Evolutionary conservation across 2,329 filamentous ascomycete genomes (phyloP), one percentile per base, ranked within the genome.

Genomic region (Colletotrichum camelliae): DNA sequence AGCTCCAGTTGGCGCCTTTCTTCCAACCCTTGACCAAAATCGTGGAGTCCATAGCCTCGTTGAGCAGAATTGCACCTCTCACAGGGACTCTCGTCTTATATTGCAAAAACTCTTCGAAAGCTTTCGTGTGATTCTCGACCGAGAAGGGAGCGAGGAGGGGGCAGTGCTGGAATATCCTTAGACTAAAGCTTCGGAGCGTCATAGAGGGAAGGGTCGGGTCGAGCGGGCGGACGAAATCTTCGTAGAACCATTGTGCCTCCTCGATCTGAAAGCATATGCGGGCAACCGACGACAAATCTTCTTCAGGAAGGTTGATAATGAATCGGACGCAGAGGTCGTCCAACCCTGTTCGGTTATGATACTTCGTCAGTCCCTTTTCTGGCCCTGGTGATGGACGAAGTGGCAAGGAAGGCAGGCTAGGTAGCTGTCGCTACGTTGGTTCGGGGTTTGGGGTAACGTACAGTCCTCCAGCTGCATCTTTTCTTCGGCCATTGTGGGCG

Each of bases 161-260:
- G 80, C 96, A 98, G 83, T 98, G 96, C 80, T 96, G 93, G 84
- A 98, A 98, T 80, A 99, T 97, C 80, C 94, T 92, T 75, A 98
- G 89, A 80, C 95, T 96, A 85, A 99, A 99, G 67, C 90, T 93
- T 79, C 95, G 93, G 39, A 99, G 90, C 61, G 93, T 92, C 89
- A 98, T 94, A 71, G 94, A 96, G 6, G 97, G 97, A 13, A 99
- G 90, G 52, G 90, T 90, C 68, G 96, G 93, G 85, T 98, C 94
- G 78, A 97, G 89, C 52, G 96, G 96, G 64, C 97, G 95, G 84
- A 99, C 95, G 83, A 99, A 99, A 86, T 99, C 97, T 89, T 99
- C 97, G 91, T 99, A 99, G 86, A 98, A 99, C 97, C 97, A 99
- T 92, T 99, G 97, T 81, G 97, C 97, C 86, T 99, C 97, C 86